Percentiles rank a stretch among this genome's conserved stretches.
These are phyloP conservation scores for Quaeritorhiza haematococci DNA, from an alignment of 371 early-diverging fungal species.

Conservation along the genomic window DNA sequence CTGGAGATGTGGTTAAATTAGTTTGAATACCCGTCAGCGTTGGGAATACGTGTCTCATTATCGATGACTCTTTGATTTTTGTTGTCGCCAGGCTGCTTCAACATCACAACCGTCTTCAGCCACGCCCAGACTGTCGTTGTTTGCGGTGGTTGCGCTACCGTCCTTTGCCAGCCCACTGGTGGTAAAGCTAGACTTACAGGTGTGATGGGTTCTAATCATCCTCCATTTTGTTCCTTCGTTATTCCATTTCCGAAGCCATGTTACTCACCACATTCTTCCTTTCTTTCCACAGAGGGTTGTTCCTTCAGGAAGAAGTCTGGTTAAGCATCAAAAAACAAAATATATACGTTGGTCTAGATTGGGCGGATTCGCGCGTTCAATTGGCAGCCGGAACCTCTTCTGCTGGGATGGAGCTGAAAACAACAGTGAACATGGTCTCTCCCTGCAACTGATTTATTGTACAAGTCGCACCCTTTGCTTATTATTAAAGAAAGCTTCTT, in stretches of 20 bases:
- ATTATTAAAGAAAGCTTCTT: too few species aligned
- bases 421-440: too few species aligned
- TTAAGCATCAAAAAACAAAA: too few species aligned
- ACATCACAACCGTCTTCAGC: constrained; percentile 96
- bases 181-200: constrained; percentile 96
- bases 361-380: too few species aligned
- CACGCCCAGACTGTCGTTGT: constrained; percentile 98
- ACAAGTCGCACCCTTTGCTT: too few species aligned
- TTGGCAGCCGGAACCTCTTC: too few species aligned
- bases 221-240: background rate
- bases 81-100: constrained; percentile 81
- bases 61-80: background rate
- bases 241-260: background rate
- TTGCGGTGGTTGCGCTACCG: constrained; percentile 92
- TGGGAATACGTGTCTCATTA: too few species aligned
- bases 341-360: too few species aligned
- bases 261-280: constrained; percentile 4
- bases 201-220: constrained; percentile 5
- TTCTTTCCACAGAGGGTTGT: constrained; percentile 52
- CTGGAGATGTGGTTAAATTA: too few species aligned
- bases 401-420: too few species aligned
- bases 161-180: constrained; percentile 98
- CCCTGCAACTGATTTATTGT: too few species aligned
- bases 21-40: too few species aligned
- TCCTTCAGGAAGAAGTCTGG: constrained; percentile 68